Evolutionary conservation across 2,329 filamentous ascomycete species (phyloP).

Genomic region (Claviceps cyperi): DNA sequence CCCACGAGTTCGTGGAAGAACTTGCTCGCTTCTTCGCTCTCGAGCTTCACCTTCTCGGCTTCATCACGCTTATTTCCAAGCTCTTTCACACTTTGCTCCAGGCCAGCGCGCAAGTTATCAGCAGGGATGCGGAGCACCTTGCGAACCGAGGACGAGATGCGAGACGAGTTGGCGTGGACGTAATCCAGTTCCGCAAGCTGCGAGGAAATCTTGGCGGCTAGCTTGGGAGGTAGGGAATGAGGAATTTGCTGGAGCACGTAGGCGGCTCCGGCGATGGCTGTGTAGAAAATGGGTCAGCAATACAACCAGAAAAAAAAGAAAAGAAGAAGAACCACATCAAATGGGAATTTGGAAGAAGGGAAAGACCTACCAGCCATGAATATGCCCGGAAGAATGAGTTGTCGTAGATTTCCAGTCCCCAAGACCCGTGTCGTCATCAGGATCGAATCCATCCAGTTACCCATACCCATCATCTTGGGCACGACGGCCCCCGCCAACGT

Average conservation of each 20-base stretch:
- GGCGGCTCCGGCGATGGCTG: conserved; percentile 58
- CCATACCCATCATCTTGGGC: conserved; percentile 64
- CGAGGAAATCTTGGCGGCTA: conserved; percentile 70
- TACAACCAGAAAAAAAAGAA: background rate
- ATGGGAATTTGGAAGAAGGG: background rate
- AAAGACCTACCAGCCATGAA: conserved; percentile 59
- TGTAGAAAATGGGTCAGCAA: background rate
- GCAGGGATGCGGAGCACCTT: conserved; percentile 80
- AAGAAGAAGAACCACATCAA: background rate
- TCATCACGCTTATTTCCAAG: conserved; percentile 66
- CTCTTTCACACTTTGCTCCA: conserved; percentile 77
- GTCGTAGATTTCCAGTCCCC: conserved; percentile 66
- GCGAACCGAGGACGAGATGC: conserved; percentile 75
- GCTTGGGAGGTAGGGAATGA: conserved; percentile 69
- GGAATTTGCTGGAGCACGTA: conserved; percentile 83
- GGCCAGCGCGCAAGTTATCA: conserved; percentile 67
- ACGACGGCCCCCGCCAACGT: conserved; percentile 81
- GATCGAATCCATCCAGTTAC: conserved; percentile 80
- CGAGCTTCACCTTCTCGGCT: conserved; percentile 63
- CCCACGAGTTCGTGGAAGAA: conserved; percentile 81
- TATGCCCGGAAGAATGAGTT: conserved; percentile 67
- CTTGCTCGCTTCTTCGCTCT: conserved; percentile 76
- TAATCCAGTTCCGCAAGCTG: conserved; percentile 80
- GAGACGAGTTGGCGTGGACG: conserved; percentile 71
- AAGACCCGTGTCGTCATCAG: conserved; percentile 68